Evolutionary conservation across 2,329 filamentous ascomycete species (phyloP).

Genomic region (Acrodontium crateriforme): DNA sequence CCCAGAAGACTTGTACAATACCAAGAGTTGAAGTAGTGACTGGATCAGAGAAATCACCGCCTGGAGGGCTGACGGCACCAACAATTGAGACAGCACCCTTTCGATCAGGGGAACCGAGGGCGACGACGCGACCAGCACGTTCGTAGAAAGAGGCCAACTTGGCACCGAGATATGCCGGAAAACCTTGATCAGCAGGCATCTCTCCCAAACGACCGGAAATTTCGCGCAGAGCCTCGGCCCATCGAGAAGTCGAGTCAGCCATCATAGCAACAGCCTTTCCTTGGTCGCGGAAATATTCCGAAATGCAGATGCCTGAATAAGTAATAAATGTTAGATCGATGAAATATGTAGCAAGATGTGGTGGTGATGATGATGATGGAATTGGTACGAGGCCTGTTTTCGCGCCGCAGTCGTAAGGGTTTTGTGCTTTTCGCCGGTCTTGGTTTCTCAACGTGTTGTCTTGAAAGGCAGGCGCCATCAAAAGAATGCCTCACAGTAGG

Average conservation of each 20-base stretch:
- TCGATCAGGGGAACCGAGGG: slow-evolving; percentile 78
- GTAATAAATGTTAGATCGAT: too few relatives aligned
- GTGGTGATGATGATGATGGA: too few relatives aligned
- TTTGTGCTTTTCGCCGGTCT: too few relatives aligned
- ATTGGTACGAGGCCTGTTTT: too few relatives aligned
- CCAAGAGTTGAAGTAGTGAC: slow-evolving; percentile 85
- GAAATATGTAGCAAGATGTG: too few relatives aligned
- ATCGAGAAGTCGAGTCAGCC: slow-evolving; percentile 95
- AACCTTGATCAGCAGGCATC: slow-evolving; percentile 99
- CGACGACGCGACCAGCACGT: slow-evolving; percentile 75
- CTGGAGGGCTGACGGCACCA: slow-evolving; percentile 89
- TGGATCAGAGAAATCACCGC: slow-evolving; percentile 98
- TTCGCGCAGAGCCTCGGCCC: slow-evolving; percentile 97
- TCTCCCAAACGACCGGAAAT: slow-evolving; percentile 97
- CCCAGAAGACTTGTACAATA: slow-evolving; percentile 99
- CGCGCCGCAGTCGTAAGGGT: too few relatives aligned
- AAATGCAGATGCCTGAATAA: slow-evolving; percentile 92
- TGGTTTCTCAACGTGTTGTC: too few relatives aligned
- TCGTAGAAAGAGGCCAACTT: slow-evolving; percentile 99
- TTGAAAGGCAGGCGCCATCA: too few relatives aligned
- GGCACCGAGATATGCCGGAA: slow-evolving; percentile 90
- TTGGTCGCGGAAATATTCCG: slow-evolving; percentile 94
- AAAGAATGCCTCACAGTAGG: too few relatives aligned
- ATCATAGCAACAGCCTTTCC: slow-evolving; percentile 99
- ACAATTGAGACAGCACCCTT: slow-evolving; percentile 93